Conservation (phyloP, 2,329 filamentous ascomycete species). For the Venturia asperata region DNA sequence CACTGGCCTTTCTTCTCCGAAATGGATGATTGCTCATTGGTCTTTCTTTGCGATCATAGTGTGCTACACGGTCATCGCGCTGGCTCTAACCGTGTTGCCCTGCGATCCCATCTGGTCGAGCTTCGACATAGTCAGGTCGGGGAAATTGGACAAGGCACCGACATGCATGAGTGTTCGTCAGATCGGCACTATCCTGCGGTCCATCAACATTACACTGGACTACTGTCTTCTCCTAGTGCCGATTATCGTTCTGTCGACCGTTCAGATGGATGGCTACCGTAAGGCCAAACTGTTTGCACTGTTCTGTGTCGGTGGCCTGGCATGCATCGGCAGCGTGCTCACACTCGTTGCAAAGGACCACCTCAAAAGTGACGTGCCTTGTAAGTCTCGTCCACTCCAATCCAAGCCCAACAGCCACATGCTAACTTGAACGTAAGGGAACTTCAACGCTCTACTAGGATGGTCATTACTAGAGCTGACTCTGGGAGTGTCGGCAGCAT, state of each 20-base stretch:
- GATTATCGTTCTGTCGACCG: slow-evolving; percentile 32
- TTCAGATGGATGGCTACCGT: slow-evolving; percentile 28
- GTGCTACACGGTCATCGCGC: slow-evolving; percentile 27
- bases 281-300: slow-evolving; percentile 30
- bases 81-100: slow-evolving; percentile 29
- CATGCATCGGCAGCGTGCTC: slow-evolving; percentile 29
- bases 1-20: slow-evolving; percentile 27
- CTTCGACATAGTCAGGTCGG: slow-evolving; percentile 27
- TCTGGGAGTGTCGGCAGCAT: slow-evolving; percentile 30
- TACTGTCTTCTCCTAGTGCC: slow-evolving; percentile 31
- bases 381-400: slow-evolving; percentile 21
- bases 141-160: slow-evolving; percentile 21
- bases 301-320: slow-evolving; percentile 30
- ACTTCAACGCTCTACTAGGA: slow-evolving; percentile 5
- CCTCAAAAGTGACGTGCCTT: slow-evolving; percentile 21
- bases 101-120: slow-evolving; percentile 27
- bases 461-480: slow-evolving; percentile 25
- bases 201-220: slow-evolving; percentile 32
- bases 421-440: not conserved
- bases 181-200: slow-evolving; percentile 25
- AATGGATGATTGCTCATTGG: slow-evolving; percentile 30
- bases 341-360: slow-evolving; percentile 15
- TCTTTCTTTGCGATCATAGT: slow-evolving; percentile 29
- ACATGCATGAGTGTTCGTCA: slow-evolving; percentile 24
- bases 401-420: too few species aligned